These are phyloP conservation scores for Chondrus crispus DNA, from an alignment of 23 red algal genomes.

Conservation along the genomic window DNA sequence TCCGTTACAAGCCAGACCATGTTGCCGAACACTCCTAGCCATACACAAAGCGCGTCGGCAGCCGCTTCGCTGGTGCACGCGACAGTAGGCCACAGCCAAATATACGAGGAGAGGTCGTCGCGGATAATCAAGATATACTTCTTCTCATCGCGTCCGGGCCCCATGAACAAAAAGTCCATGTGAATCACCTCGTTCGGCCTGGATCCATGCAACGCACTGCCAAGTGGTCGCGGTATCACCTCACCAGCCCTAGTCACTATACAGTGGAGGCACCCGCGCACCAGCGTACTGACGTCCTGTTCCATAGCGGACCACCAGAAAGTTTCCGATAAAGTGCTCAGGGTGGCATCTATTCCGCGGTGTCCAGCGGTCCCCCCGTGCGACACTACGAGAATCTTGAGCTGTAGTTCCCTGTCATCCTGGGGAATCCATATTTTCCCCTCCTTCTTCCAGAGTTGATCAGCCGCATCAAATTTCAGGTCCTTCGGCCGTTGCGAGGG, in stretches of 20 bases:
- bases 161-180: conserved; percentile 38
- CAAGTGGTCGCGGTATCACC: conserved; percentile 5
- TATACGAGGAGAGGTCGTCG: not conserved
- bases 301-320: not conserved
- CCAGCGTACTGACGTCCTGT: not conserved
- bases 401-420: conserved; percentile 15
- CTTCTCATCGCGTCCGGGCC: not conserved
- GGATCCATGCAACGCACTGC: not conserved
- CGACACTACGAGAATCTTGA: not conserved
- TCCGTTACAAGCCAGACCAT: not conserved
- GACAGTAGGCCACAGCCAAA: conserved; percentile 23
- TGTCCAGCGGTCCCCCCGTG: conserved; percentile 19
- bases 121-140: not conserved
- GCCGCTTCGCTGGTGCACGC: not conserved
- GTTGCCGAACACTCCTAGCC: conserved; percentile 21
- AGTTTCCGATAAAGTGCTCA: not conserved
- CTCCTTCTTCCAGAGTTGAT: too few relatives aligned
- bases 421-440: too few relatives aligned
- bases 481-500: not conserved
- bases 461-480: not conserved
- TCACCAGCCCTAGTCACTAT: not conserved
- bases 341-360: conserved; percentile 9
- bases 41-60: not conserved
- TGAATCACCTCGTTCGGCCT: too few relatives aligned
- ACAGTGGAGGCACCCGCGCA: conserved; percentile 1